Conservation (phyloP, 2,329 filamentous ascomycete species). For the Colletotrichum eleusines region DNA sequence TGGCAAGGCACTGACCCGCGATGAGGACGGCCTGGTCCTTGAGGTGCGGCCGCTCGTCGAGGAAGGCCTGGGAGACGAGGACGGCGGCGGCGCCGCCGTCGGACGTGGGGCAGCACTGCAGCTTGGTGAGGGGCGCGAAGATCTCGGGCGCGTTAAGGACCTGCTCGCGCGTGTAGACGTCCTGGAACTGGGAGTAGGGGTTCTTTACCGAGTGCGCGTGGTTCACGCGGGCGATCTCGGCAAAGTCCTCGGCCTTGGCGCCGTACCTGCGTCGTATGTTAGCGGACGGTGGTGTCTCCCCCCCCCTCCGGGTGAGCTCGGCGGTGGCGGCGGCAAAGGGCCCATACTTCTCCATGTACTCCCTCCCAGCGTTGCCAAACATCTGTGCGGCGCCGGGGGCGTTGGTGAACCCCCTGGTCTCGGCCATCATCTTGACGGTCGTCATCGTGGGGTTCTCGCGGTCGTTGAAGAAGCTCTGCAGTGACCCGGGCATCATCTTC, state of each 20-base stretch:
- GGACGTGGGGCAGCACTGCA: constrained; percentile 98
- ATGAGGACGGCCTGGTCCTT: constrained; percentile 87
- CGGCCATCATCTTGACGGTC: constrained; percentile 81
- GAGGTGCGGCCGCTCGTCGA: constrained; percentile 86
- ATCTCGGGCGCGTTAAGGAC: constrained; percentile 82
- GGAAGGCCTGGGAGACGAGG: constrained; percentile 88
- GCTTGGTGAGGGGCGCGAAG: constrained; percentile 89
- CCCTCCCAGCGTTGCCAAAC: constrained; percentile 92
- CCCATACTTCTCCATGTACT: constrained; percentile 91
- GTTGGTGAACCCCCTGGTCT: constrained; percentile 83
- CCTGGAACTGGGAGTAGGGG: constrained; percentile 97
- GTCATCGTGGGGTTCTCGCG: constrained; percentile 83
- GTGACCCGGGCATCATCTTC: constrained; percentile 95
- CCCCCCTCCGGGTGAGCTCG: neutral
- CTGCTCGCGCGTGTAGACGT: constrained; percentile 90
- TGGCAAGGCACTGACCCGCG: constrained; percentile 89
- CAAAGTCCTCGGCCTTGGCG: constrained; percentile 87
- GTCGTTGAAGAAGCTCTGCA: constrained; percentile 88
- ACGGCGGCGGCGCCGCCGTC: constrained; percentile 92
- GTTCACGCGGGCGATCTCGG: constrained; percentile 93
- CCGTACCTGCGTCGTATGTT: constrained; percentile 71
- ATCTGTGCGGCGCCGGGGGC: constrained; percentile 90
- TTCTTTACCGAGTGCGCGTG: constrained; percentile 92
- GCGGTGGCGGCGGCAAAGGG: neutral
- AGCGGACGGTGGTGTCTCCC: neutral